A percentile compares a stretch with the other conserved stretches of the same genome.
Evolutionary conservation across 2,329 filamentous ascomycete species (phyloP).

Genomic region (Colletotrichum sp.): DNA sequence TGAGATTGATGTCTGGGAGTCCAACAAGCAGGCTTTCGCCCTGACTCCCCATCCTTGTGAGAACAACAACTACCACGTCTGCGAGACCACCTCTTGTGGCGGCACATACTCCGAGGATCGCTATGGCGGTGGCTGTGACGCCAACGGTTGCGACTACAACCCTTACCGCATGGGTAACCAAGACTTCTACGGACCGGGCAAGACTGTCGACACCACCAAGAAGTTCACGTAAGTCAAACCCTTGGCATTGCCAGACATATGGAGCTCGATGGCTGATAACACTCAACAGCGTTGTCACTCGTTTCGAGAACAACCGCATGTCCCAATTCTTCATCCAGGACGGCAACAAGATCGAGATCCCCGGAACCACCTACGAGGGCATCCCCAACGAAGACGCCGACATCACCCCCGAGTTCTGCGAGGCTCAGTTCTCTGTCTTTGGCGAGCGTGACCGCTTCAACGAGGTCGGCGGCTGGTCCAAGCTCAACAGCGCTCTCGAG

Average conservation of each 20-base stretch:
- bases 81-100: conserved; percentile 41
- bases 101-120: conserved; percentile 53
- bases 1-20: conserved; percentile 31
- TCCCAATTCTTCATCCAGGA: conserved; percentile 23
- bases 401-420: conserved; percentile 61
- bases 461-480: conserved; percentile 56
- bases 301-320: conserved; percentile 44
- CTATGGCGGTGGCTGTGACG: conserved; percentile 66
- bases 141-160: conserved; percentile 72
- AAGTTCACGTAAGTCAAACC: conserved; percentile 50
- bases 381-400: conserved; percentile 65
- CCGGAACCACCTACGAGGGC: conserved; percentile 25
- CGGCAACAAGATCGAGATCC: conserved; percentile 9
- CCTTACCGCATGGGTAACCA: conserved; percentile 64
- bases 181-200: conserved; percentile 64
- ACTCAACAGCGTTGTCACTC: conserved; percentile 58
- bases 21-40: conserved; percentile 28
- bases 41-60: conserved; percentile 28
- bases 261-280: not conserved
- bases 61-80: conserved; percentile 23
- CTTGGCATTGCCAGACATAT: conserved; percentile 39
- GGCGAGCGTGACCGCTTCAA: conserved; percentile 56
- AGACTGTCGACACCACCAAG: conserved; percentile 61
- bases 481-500: conserved; percentile 56
- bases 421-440: conserved; percentile 57